phyloP scores from a whole-genome alignment of 768 basidiomycete genomes.

The Strobilomyces confusus region DNA sequence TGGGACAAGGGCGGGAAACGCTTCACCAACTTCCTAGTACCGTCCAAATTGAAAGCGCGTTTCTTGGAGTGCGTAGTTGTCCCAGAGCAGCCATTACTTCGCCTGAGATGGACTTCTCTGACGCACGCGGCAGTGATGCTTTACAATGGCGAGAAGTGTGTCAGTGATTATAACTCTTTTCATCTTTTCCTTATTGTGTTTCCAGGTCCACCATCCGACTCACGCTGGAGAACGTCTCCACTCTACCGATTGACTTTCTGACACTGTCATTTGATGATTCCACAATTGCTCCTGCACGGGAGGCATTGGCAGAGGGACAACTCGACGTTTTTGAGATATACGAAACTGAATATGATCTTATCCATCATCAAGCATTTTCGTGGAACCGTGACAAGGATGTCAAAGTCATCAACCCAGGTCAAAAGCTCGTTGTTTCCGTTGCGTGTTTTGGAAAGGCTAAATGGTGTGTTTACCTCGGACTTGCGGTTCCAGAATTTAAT shows the following conservation, averaged over 20 bases:
- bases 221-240: slow-evolving; percentile 86
- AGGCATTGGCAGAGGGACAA: slow-evolving; percentile 73
- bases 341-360: slow-evolving; percentile 82
- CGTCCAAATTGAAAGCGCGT: slow-evolving; percentile 31
- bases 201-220: slow-evolving; percentile 77
- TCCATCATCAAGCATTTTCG: slow-evolving; percentile 74
- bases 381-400: slow-evolving; percentile 52
- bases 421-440: slow-evolving; percentile 63
- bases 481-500: background rate
- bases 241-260: slow-evolving; percentile 79
- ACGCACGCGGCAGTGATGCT: slow-evolving; percentile 94
- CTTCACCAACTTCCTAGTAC: slow-evolving; percentile 23
- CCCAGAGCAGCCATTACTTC: slow-evolving; percentile 81
- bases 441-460: slow-evolving; percentile 86
- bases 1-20: slow-evolving; percentile 53
- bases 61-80: slow-evolving; percentile 84
- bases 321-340: slow-evolving; percentile 82
- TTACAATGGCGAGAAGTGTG: slow-evolving; percentile 89
- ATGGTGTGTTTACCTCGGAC: slow-evolving; percentile 59
- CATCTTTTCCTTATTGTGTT: slow-evolving; percentile 1
- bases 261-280: slow-evolving; percentile 89
- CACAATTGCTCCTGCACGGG: slow-evolving; percentile 71
- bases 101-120: slow-evolving; percentile 82
- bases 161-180: slow-evolving; percentile 6
- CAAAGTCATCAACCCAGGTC: slow-evolving; percentile 60